Evolutionary conservation across 2,329 filamentous ascomycete species (phyloP), one percentile per base, ranked within the genome.

Genomic region (Trichoderma oligosporum): DNA sequence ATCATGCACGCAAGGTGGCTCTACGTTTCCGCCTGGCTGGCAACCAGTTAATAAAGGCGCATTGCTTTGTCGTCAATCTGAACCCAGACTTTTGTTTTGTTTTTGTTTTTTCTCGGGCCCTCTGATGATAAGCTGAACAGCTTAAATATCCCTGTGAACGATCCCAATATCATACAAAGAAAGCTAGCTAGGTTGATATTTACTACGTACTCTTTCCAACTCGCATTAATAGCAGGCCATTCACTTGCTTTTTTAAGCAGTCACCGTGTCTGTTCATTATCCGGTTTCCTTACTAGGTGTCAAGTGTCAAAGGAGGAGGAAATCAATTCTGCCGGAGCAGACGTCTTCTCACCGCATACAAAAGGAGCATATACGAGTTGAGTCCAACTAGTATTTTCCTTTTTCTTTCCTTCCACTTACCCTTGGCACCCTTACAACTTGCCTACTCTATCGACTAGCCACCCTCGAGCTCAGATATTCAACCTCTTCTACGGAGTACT

Each of bases 241-340:
- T 14, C 31, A 14, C 33, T n/a, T 38, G 16, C 12, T 12, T 24
- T 18, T 16, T 41, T 45, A 6, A 33, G 44, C 27, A 44, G 22
- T 25, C n/a, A 8, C 38, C 36, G 16, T 31, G 29, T 4, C 31
- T 22, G 7, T 36, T 36, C 27, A 46, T 46, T 45, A 24, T 55
- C 29, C 33, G 31, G 16, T n/a, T n/a, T n/a, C n/a, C n/a, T n/a
- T n/a, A n/a, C 41, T 22, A 41, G 3, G 25, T 20, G 35, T 20
- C 47, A 51, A 4, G 22, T 51, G 33, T 39, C 16, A 35, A 44
- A 7, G 29, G 18, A 55, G 12, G 24, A 44, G 16, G 22, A 20
- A 31, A 22, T 46, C 52, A 44, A 44, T 55, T 46, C 41, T 55
- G 52, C 52, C 52, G 41, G 16, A 6, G 38, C 27, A 53, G 49